Conservation (phyloP, 805 yeast genomes). For the Candida coquimbonensis region DNA sequence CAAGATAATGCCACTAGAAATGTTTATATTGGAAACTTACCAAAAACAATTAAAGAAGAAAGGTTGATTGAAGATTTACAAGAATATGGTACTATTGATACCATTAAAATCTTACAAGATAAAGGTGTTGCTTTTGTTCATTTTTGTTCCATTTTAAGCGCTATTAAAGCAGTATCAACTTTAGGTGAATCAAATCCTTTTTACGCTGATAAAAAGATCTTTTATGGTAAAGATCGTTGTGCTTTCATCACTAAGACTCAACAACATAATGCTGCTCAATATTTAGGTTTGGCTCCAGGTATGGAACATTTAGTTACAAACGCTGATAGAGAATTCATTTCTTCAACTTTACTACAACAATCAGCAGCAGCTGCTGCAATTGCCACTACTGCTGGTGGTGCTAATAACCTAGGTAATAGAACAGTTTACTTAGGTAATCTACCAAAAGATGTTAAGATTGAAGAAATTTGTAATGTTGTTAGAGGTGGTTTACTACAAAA, state of each 20-base stretch:
- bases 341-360: constrained; percentile 80
- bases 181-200: constrained; percentile 57
- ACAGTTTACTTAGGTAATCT: constrained; percentile 88
- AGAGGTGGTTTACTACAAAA: constrained; percentile 90
- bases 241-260: constrained; percentile 93
- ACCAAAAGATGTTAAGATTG: constrained; percentile 81
- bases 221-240: constrained; percentile 90
- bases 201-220: constrained; percentile 72
- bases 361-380: constrained; percentile 97
- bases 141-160: constrained; percentile 76
- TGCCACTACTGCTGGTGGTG: constrained; percentile 92
- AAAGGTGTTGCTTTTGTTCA: constrained; percentile 89
- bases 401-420: constrained; percentile 84
- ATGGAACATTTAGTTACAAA: constrained; percentile 73
- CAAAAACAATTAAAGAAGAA: constrained; percentile 57
- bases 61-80: constrained; percentile 61
- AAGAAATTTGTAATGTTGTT: constrained; percentile 92
- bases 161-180: constrained; percentile 77
- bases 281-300: constrained; percentile 85
- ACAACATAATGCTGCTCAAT: constrained; percentile 95
- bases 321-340: constrained; percentile 50
- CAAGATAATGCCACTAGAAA: constrained; percentile 91
- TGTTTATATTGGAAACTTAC: constrained; percentile 79
- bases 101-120: constrained; percentile 69
- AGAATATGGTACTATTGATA: constrained; percentile 78